These are phyloP conservation scores for Erodium moschatum DNA, from an alignment of 441 rosid species.

Conservation along the genomic window DNA sequence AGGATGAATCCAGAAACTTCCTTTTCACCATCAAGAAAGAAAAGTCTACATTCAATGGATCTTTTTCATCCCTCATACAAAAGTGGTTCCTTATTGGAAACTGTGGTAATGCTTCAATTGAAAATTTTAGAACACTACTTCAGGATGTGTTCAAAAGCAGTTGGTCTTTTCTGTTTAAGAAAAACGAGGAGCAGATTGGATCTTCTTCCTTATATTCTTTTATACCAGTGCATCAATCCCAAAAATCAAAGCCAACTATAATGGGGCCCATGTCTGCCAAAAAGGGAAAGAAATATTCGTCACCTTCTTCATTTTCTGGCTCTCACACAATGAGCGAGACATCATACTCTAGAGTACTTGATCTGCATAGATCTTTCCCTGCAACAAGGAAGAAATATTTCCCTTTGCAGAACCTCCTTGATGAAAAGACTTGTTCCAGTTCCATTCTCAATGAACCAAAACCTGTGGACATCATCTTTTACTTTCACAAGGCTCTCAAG, in stretches of 20 bases:
- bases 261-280: conserved; percentile 20
- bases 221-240: conserved; percentile 12
- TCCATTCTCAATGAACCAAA: conserved; percentile 30
- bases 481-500: conserved; percentile 77
- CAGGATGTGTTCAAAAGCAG: conserved; percentile 37
- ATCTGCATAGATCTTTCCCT: conserved; percentile 35
- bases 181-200: conserved; percentile 30
- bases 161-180: conserved; percentile 31
- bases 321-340: conserved; percentile 25
- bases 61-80: conserved; percentile 45
- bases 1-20: conserved; percentile 46
- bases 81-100: conserved; percentile 55
- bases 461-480: conserved; percentile 68
- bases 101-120: conserved; percentile 47
- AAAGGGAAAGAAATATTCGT: conserved; percentile 25
- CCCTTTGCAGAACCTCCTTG: conserved; percentile 16
- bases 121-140: conserved; percentile 43
- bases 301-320: conserved; percentile 21
- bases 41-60: conserved; percentile 24
- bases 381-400: conserved; percentile 23
- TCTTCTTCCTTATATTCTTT: conserved; percentile 27
- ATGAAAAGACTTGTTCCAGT: conserved; percentile 29
- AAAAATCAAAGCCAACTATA: conserved; percentile 23
- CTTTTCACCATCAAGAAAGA: conserved; percentile 35
- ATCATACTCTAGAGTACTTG: conserved; percentile 30